Evolutionary conservation across 805 yeast genomes (phyloP), one percentile per base, ranked within the genome.

Genomic region (Metschnikowia noctiluminum): DNA sequence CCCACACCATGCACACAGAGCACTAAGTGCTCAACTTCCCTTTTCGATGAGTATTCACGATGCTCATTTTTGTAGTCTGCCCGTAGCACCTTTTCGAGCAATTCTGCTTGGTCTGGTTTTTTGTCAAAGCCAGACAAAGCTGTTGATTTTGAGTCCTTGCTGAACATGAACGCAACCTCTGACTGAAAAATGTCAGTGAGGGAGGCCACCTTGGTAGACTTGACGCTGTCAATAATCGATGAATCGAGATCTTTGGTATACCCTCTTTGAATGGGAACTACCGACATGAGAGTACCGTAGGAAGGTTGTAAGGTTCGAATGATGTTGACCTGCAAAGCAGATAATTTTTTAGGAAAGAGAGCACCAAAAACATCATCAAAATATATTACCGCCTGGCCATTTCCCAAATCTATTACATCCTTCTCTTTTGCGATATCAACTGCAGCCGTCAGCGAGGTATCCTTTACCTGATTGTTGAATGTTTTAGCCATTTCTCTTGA

Each of bases 1-100:
- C 98, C 99, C 51, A 92, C 88, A 0, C 99, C 99, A 69, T 92
- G 99, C 28, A 92, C 80, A 61, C 97, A 89, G n/a, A 92, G 71
- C 1, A 91, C 80, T 53, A 92, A 69, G 60, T 84, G 89, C 34
- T 83, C 81, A 28, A 82, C 65, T 31, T 73, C 67, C 43, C 76
- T 36, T 15, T 47, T 45, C 5, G 57, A 46, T 11, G 36, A 34
- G 32, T 21, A 12, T 11, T 37, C 44, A 1, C 40, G 21, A 10
- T 27, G 46, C 11, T 28, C 54, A 13, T 42, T 41, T 13, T 46
- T 38, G 34, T 32, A 47, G 30, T 56, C 59, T 3, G 53, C 27
- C 37, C 52, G 52, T 35, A 55, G 28, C 8, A 52, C 56, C 15
- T 40, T 31, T 34, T 51, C 53, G 9, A 54, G 46, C 13, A 47